These are phyloP conservation scores for Chlorella sp. DNA, from an alignment of 139 green algal genomes.

Conservation along the genomic window DNA sequence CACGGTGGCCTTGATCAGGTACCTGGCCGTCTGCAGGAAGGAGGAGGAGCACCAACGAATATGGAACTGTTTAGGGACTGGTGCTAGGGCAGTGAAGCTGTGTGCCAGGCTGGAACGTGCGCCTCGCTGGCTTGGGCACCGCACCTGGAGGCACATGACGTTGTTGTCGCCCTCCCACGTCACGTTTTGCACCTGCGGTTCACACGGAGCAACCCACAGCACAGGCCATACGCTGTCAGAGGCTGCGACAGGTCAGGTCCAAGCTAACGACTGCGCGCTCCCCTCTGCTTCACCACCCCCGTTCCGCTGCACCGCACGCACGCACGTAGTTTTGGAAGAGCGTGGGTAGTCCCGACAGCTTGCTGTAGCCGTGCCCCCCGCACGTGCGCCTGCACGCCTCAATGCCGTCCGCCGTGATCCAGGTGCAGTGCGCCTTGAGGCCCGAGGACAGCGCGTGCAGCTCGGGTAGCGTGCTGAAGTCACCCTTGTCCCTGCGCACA, in stretches of 20 bases:
- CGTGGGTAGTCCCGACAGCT: slow-evolving; percentile 72
- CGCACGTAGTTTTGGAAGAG: slow-evolving; percentile 80
- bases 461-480: slow-evolving; percentile 82
- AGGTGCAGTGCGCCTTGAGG: slow-evolving; percentile 40
- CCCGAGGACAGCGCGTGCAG: slow-evolving; percentile 80
- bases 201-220: too few species aligned
- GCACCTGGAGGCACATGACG: slow-evolving; percentile 68
- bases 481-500: slow-evolving; percentile 49
- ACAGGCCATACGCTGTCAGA: too few species aligned
- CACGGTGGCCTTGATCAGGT: slow-evolving; percentile 64
- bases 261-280: too few species aligned
- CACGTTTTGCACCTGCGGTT: slow-evolving; percentile 83
- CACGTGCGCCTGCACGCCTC: slow-evolving; percentile 62
- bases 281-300: too few species aligned
- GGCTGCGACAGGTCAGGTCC: too few species aligned
- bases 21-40: slow-evolving; percentile 66
- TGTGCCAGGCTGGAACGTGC: too few species aligned
- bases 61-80: too few species aligned
- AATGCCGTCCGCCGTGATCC: slow-evolving; percentile 61
- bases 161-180: slow-evolving; percentile 97
- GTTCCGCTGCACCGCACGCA: too few species aligned
- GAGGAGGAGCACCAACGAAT: too few species aligned
- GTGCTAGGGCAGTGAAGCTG: too few species aligned
- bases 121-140: too few species aligned
- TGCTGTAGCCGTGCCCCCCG: slow-evolving; percentile 88